Evolutionary conservation across 495 filamentous ascomycete genomes (phyloP).

Genomic region (Pseudotulostoma volvatum): DNA sequence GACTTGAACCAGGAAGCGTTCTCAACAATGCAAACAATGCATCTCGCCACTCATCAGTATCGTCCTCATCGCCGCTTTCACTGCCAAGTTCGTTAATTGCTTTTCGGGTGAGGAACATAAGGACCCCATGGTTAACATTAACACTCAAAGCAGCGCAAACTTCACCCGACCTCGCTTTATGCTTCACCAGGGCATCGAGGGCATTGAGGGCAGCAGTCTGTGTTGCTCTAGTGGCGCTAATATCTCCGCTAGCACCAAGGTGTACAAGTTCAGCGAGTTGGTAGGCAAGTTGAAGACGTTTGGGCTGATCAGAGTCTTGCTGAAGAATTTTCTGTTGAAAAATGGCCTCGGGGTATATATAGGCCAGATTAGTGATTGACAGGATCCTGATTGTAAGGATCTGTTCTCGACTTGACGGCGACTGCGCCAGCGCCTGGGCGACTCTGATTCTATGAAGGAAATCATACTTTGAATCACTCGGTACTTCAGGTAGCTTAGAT

Average conservation of each 20-base stretch:
- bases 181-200: conserved; percentile 65
- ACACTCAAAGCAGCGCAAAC: conserved; percentile 74
- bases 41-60: conserved; percentile 76
- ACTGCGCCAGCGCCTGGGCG: conserved; percentile 55
- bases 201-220: conserved; percentile 73
- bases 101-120: conserved; percentile 87
- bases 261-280: conserved; percentile 86
- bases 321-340: conserved; percentile 76
- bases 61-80: conserved; percentile 40
- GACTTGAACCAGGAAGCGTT: conserved; percentile 50
- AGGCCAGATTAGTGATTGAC: conserved; percentile 83
- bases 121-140: conserved; percentile 87
- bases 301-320: conserved; percentile 79
- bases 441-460: conserved; percentile 69
- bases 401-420: conserved; percentile 49
- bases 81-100: conserved; percentile 62
- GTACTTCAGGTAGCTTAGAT: conserved; percentile 45
- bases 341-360: conserved; percentile 59
- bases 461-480: conserved; percentile 62
- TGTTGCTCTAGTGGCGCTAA: conserved; percentile 48
- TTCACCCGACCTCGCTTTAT: conserved; percentile 60
- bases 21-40: conserved; percentile 67
- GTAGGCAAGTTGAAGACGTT: conserved; percentile 75
- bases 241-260: conserved; percentile 46
- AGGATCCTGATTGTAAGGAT: conserved; percentile 68